phyloP scores from a whole-genome alignment of 495 filamentous ascomycete species.

The Trichoderma erinaceum region DNA sequence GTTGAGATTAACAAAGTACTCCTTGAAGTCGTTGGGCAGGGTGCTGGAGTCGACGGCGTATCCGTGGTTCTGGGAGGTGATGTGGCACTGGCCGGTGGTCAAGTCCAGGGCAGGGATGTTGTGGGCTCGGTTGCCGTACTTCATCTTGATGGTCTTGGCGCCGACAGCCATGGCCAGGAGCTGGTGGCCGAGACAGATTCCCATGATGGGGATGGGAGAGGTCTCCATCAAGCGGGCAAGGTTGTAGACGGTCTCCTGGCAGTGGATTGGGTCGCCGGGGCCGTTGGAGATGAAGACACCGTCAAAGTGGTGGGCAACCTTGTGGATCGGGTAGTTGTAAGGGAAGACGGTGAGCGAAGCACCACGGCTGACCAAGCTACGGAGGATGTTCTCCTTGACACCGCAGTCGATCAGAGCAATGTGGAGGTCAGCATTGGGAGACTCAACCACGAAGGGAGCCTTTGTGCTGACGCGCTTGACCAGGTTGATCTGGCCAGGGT shows the following conservation, averaged over 20 bases:
- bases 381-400: slow-evolving; percentile 98
- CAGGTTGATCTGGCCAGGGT: slow-evolving; percentile 93
- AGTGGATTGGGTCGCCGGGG: slow-evolving; percentile 95
- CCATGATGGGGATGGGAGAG: slow-evolving; percentile 87
- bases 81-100: slow-evolving; percentile 95
- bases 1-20: slow-evolving; percentile 96
- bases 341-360: slow-evolving; percentile 88
- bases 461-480: slow-evolving; percentile 96
- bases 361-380: slow-evolving; percentile 82
- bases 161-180: slow-evolving; percentile 76
- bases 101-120: slow-evolving; percentile 95
- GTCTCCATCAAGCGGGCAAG: slow-evolving; percentile 80
- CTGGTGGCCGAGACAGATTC: slow-evolving; percentile 94
- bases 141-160: slow-evolving; percentile 84
- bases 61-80: slow-evolving; percentile 96
- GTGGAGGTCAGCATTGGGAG: slow-evolving; percentile 72
- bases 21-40: slow-evolving; percentile 80
- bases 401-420: slow-evolving; percentile 95
- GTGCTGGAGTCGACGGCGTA: slow-evolving; percentile 91
- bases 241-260: slow-evolving; percentile 86
- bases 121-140: slow-evolving; percentile 96
- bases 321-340: slow-evolving; percentile 95
- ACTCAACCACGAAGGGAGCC: slow-evolving; percentile 88
- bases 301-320: slow-evolving; percentile 94
- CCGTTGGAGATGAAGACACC: slow-evolving; percentile 98